These are phyloP conservation scores for Scheffersomyces lignosus DNA, from an alignment of 805 yeast genomes.

Conservation along the genomic window DNA sequence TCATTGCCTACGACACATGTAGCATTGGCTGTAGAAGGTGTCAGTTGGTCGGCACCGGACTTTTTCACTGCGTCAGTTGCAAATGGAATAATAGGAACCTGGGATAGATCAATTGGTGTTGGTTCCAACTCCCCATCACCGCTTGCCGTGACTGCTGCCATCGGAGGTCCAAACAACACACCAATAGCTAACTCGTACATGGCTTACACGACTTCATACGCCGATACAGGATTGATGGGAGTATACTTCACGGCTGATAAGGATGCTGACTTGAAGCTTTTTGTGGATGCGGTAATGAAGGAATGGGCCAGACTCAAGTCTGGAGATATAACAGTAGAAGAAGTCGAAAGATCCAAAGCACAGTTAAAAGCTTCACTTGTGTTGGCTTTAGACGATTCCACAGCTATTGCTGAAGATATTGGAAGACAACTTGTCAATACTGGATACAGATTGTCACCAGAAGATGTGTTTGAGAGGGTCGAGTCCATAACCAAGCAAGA, in stretches of 20 bases:
- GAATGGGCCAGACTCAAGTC: slow-evolving; percentile 88
- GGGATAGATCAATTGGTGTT: slow-evolving; percentile 91
- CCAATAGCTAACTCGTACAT: slow-evolving; percentile 90
- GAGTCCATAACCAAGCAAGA: slow-evolving; percentile 77
- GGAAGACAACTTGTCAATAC: slow-evolving; percentile 97
- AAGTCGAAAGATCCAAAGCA: slow-evolving; percentile 91
- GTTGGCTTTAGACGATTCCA: slow-evolving; percentile 88
- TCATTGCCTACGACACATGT: slow-evolving; percentile 86
- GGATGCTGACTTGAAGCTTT: slow-evolving; percentile 59
- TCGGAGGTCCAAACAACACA: slow-evolving; percentile 53
- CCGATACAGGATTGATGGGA: slow-evolving; percentile 98
- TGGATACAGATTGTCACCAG: slow-evolving; percentile 73
- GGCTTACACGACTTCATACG: slow-evolving; percentile 96
- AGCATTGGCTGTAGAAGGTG: slow-evolving; percentile 96
- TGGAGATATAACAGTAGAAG: slow-evolving; percentile 77
- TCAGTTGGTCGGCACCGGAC: slow-evolving; percentile 94
- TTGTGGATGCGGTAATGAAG: slow-evolving; percentile 70
- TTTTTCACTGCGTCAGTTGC: slow-evolving; percentile 94
- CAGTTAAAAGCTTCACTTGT: slow-evolving; percentile 91
- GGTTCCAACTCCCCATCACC: slow-evolving; percentile 86
- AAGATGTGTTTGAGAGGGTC: slow-evolving; percentile 72
- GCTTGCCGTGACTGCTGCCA: slow-evolving; percentile 65
- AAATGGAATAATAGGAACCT: slow-evolving; percentile 94
- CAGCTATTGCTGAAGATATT: slow-evolving; percentile 95
- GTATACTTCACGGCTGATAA: slow-evolving; percentile 86